Conservation (phyloP, 1,139 yeast species). For the Pichia sp. region DNA sequence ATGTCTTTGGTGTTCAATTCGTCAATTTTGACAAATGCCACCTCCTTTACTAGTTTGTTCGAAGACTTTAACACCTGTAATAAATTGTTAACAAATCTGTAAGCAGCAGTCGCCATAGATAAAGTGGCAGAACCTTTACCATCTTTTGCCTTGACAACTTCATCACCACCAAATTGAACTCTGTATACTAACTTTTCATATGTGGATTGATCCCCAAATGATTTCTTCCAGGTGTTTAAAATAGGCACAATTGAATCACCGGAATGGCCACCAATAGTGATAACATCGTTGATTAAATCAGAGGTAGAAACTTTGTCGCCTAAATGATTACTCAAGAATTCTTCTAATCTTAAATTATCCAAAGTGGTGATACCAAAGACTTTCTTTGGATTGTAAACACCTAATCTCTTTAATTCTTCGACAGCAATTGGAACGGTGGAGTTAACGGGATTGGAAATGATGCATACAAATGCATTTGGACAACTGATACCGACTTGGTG, state of each 20-base stretch:
- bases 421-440: conserved; percentile 72
- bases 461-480: conserved; percentile 56
- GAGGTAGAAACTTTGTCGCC: conserved; percentile 27
- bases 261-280: conserved; percentile 71
- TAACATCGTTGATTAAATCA: conserved; percentile 39
- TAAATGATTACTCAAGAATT: conserved; percentile 40
- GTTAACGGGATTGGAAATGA: conserved; percentile 70
- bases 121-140: conserved; percentile 75
- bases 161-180: conserved; percentile 75
- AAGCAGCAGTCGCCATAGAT: conserved; percentile 74
- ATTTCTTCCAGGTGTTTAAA: conserved; percentile 15
- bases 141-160: conserved; percentile 67
- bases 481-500: conserved; percentile 48
- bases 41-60: conserved; percentile 33
- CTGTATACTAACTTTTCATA: conserved; percentile 40
- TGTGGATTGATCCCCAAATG: conserved; percentile 23
- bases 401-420: conserved; percentile 53
- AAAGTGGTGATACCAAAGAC: conserved; percentile 69
- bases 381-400: conserved; percentile 55
- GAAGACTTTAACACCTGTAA: conserved; percentile 29
- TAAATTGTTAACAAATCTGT: conserved; percentile 50
- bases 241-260: conserved; percentile 68
- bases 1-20: conserved; percentile 29
- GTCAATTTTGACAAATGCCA: conserved; percentile 53
- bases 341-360: conserved; percentile 63